Conservation (phyloP, 108 stramenopile genomes). For the Cyclostephanos invisitatus region DNA sequence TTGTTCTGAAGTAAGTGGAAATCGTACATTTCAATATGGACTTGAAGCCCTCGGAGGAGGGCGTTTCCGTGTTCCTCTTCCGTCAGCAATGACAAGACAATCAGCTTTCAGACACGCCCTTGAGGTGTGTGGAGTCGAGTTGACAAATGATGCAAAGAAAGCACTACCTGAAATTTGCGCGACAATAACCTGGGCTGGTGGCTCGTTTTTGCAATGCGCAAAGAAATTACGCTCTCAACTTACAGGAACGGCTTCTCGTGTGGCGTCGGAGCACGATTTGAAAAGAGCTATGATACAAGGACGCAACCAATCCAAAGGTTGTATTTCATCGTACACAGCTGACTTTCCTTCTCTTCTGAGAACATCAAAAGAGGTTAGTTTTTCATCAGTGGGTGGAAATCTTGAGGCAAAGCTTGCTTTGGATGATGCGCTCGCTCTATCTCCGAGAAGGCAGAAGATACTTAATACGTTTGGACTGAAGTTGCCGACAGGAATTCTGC, state of each 20-base stretch:
- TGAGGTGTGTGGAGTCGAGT: slow-evolving; percentile 30
- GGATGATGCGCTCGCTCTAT: slow-evolving; percentile 73
- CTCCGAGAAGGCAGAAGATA: slow-evolving; percentile 52
- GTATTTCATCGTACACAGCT: slow-evolving; percentile 2
- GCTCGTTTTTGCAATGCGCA: slow-evolving; percentile 53
- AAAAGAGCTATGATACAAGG: slow-evolving; percentile 41
- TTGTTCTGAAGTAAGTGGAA: slow-evolving; percentile 58
- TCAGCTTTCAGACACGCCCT: slow-evolving; percentile 59
- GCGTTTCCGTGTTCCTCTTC: slow-evolving; percentile 54
- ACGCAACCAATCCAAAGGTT: slow-evolving; percentile 5
- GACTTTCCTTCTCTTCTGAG: slow-evolving; percentile 26
- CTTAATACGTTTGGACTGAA: slow-evolving; percentile 59
- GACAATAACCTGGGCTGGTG: slow-evolving; percentile 62
- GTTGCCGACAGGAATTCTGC: slow-evolving; percentile 71
- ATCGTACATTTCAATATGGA: slow-evolving; percentile 21
- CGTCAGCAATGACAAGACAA: slow-evolving; percentile 52
- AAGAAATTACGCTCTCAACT: slow-evolving; percentile 27
- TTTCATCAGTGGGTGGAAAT: slow-evolving; percentile 77
- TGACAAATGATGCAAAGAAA: slow-evolving; percentile 37
- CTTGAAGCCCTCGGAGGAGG: slow-evolving; percentile 60
- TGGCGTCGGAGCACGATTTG: slow-evolving; percentile 43
- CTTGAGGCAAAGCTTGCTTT: slow-evolving; percentile 71
- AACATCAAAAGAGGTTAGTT: slow-evolving; percentile 22
- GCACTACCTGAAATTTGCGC: slow-evolving; percentile 55
- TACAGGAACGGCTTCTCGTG: background rate